These are phyloP conservation scores for Ogataea chonburiensis DNA, from an alignment of 805 yeast genomes.

Conservation along the genomic window DNA sequence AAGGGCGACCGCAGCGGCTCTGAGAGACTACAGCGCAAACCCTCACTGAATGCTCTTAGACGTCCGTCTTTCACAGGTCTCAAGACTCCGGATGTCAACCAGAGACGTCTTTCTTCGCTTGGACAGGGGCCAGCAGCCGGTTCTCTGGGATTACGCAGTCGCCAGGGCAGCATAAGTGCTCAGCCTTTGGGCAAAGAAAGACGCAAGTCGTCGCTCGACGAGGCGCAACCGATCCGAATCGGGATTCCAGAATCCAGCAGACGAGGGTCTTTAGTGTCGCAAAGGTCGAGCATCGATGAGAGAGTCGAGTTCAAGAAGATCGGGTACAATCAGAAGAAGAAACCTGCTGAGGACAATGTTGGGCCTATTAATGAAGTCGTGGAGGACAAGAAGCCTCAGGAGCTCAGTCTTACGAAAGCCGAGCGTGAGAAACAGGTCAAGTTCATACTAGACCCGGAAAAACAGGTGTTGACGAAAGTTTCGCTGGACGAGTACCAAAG, in stretches of 20 bases:
- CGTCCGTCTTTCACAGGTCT: slow-evolving; percentile 9
- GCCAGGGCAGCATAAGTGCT: slow-evolving; percentile 9
- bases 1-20: neutral
- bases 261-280: slow-evolving; percentile 11
- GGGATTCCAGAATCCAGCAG: slow-evolving; percentile 16
- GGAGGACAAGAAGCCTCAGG: slow-evolving; percentile 4
- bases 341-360: slow-evolving; percentile 1
- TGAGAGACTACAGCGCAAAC: slow-evolving; percentile 1
- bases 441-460: slow-evolving; percentile 19
- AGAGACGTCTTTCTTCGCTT: slow-evolving; percentile 9
- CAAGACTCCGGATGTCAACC: slow-evolving; percentile 6
- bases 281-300: slow-evolving; percentile 1
- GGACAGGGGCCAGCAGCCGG: slow-evolving; percentile 5
- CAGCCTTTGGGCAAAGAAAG: slow-evolving; percentile 19
- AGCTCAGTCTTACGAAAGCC: slow-evolving; percentile 19
- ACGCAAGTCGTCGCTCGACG: slow-evolving; percentile 9
- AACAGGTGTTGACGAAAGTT: slow-evolving; percentile 18
- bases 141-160: slow-evolving; percentile 5
- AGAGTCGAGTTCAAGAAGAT: slow-evolving; percentile 9
- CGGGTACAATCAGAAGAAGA: neutral
- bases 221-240: slow-evolving; percentile 7
- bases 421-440: slow-evolving; percentile 20
- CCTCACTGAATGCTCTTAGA: slow-evolving; percentile 4
- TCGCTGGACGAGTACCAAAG: slow-evolving; percentile 24
- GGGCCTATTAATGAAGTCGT: slow-evolving; percentile 5